Conservation (phyloP, 2,329 filamentous ascomycete species). For the Rutstroemia sydowiana region DNA sequence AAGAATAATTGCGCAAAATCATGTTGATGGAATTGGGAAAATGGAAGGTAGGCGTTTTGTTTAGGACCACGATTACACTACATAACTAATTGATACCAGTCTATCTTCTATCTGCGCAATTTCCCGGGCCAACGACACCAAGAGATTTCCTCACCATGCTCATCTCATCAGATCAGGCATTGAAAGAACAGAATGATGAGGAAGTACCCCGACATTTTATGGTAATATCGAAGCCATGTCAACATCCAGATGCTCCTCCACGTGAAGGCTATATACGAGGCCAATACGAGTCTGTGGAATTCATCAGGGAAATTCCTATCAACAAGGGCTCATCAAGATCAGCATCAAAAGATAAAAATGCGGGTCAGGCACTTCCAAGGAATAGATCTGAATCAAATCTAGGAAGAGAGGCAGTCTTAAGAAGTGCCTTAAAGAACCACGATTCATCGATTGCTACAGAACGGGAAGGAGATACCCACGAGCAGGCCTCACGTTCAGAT, state of each 20-base stretch:
- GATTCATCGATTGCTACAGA: conserved; percentile 10
- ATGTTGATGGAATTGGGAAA: conserved; percentile 49
- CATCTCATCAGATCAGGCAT: conserved; percentile 48
- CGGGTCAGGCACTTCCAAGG: conserved; percentile 27
- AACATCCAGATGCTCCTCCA: conserved; percentile 65
- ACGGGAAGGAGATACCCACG: background rate
- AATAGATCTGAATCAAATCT: conserved; percentile 28
- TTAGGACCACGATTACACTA: conserved; percentile 2
- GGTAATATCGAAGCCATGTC: conserved; percentile 78
- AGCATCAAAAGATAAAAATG: conserved; percentile 39
- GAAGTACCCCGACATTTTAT: conserved; percentile 63
- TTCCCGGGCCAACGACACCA: conserved; percentile 80
- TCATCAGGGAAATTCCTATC: conserved; percentile 75
- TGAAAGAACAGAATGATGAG: conserved; percentile 20
- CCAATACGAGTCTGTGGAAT: conserved; percentile 83
- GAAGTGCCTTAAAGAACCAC: conserved; percentile 32
- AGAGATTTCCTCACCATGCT: conserved; percentile 81
- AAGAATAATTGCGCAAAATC: conserved; percentile 56
- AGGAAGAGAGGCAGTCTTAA: conserved; percentile 37
- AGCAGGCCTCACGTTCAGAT: conserved; percentile 15
- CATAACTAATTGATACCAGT: conserved; percentile 40
- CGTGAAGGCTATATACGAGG: conserved; percentile 72
- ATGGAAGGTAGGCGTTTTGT: conserved; percentile 46
- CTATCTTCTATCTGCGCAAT: conserved; percentile 80
- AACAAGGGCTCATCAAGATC: conserved; percentile 34